A percentile compares a stretch with the other conserved stretches of the same genome.
Evolutionary conservation across 2,329 filamentous ascomycete genomes (phyloP).

Genomic region (Coccinonectria pachysandricola): DNA sequence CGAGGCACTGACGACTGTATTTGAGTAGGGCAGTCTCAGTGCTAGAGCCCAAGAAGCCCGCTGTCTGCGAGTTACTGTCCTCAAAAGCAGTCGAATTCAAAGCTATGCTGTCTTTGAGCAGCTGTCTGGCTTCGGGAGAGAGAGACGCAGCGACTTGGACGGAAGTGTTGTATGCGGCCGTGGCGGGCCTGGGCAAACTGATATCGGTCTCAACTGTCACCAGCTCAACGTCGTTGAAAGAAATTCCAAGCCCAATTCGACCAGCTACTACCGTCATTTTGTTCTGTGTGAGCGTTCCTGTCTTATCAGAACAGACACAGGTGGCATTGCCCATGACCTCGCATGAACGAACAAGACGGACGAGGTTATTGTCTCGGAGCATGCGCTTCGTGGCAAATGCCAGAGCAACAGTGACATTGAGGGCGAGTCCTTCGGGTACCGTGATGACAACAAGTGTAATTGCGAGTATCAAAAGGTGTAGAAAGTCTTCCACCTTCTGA

Average conservation of each 20-base stretch:
- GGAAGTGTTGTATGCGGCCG: constrained; percentile 18
- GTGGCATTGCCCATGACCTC: constrained; percentile 57
- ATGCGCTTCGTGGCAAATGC: constrained; percentile 54
- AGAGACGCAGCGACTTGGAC: constrained; percentile 21
- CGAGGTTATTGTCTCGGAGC: constrained; percentile 53
- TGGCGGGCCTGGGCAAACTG: constrained; percentile 12
- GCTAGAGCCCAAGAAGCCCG: constrained; percentile 41
- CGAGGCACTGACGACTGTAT: constrained; percentile 39
- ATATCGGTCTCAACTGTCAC: constrained; percentile 9
- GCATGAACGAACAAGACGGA: constrained; percentile 47
- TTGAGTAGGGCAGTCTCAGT: constrained; percentile 44
- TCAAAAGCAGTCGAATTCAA: constrained; percentile 46
- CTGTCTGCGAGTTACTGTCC: constrained; percentile 25
- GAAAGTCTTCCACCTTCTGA: constrained; percentile 45
- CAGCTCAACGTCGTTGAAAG: constrained; percentile 27
- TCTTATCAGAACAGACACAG: constrained; percentile 56
- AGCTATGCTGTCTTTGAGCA: constrained; percentile 31
- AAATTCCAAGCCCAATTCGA: constrained; percentile 34
- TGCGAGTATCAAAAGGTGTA: constrained; percentile 47
- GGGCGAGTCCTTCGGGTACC: constrained; percentile 49
- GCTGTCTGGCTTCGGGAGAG: constrained; percentile 22
- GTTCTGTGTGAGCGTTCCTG: constrained; percentile 54
- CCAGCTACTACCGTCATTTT: constrained; percentile 52
- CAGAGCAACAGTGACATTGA: constrained; percentile 51
- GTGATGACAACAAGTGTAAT: constrained; percentile 50